Evolutionary conservation across 2,329 filamentous ascomycete genomes (phyloP), one percentile per base, ranked within the genome.

Genomic region (Cercospora zeae-maydis): DNA sequence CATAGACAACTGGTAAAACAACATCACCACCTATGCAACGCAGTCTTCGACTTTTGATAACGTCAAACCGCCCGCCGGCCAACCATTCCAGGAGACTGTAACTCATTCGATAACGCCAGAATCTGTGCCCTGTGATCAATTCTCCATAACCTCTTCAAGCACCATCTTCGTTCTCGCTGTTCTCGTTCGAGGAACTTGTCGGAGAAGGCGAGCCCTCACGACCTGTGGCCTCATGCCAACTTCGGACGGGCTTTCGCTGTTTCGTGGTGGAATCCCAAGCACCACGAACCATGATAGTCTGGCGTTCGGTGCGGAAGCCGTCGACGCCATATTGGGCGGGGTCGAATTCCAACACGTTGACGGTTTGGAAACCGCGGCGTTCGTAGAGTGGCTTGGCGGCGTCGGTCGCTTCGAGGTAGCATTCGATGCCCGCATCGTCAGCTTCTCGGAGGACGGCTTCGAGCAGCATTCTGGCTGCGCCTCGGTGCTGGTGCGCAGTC

Each of bases 401-500:
- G 49, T 72, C 69, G 1, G 75, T 78, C 10, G 77, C 75, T 70
- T 80, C 78, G 31, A 81, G 65, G 71, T 81, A 81, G 16, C 71
- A 72, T 16, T 74, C 71, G 34, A 79, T 58, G 0, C 75, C 75
- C 10, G 74, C 71, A n/a, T 70, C 63, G 66, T 81, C 79, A 24
- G 78, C 79, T 57, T 78, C 75, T 19, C 72, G 68, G 16, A 79
- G 47, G 7, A 79, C 78, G 68, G 73, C 74, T 21, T 76, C 69
- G 30, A 81, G 63, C 36, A 81, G 68, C 64, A 80, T 71, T 3
- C 65, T 75, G 7, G 73, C 79, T 9, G 78, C 79, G 1, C 79
- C 79, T 14, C 75, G 74, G 14, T 77, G 70, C 34, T 79, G 78
- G 47, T 80, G 74, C 1, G 74, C 71, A 0, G 78, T 78, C 64